phyloP scores from a whole-genome alignment of 2,329 filamentous ascomycete genomes.

The Cadophora sp. region DNA sequence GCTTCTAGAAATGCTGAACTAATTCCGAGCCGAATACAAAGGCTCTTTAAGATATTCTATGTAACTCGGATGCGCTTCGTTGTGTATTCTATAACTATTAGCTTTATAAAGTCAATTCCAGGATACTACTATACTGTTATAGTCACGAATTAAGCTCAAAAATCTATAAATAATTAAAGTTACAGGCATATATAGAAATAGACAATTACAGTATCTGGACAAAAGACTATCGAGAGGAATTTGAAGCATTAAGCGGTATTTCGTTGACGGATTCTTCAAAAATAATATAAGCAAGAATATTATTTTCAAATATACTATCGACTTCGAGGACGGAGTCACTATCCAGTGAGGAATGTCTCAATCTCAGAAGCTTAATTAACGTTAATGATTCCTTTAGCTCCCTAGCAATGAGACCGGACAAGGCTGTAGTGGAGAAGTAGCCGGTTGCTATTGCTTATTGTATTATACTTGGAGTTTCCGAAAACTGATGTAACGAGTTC shows the following conservation, averaged over 20 bases:
- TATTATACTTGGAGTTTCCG: neutral
- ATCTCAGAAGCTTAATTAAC: neutral
- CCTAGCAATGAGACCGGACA: neutral
- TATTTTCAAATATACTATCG: neutral
- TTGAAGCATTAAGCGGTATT: neutral
- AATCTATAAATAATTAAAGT: neutral
- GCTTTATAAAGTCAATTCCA: neutral
- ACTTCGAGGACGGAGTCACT: neutral
- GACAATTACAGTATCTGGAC: neutral
- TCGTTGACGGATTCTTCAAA: neutral
- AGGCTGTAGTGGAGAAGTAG: neutral
- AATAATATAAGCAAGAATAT: neutral
- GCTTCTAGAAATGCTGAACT: neutral
- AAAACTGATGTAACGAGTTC: neutral
- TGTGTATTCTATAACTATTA: neutral
- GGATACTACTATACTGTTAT: neutral
- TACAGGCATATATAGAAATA: neutral
- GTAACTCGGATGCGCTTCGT: neutral
- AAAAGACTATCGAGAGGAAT: neutral
- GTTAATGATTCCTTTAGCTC: neutral
- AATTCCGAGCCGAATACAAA: neutral
- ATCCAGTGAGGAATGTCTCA: neutral
- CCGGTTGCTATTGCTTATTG: neutral
- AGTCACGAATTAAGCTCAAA: neutral
- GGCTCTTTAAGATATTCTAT: neutral